Evolutionary conservation across 352 stramenopile genomes (phyloP).

Genomic region (Pythium periplocum): DNA sequence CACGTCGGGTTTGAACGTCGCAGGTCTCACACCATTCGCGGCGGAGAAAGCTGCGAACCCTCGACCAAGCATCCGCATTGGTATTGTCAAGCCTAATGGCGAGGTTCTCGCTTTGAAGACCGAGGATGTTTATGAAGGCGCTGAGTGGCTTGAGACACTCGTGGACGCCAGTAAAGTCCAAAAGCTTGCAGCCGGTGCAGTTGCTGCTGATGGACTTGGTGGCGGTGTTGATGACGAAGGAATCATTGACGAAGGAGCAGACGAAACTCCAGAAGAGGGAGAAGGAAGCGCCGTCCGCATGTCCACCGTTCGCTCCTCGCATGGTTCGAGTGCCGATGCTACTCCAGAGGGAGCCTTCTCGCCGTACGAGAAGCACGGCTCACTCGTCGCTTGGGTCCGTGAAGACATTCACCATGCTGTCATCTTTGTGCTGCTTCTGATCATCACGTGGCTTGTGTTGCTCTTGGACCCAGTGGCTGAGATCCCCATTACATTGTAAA

Average conservation of each 20-base stretch:
- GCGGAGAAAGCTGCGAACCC: conserved; percentile 33
- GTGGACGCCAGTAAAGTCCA: conserved; percentile 60
- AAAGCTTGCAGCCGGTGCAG: background rate
- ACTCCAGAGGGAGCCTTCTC: conserved; percentile 17
- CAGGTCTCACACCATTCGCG: conserved; percentile 50
- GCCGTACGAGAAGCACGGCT: conserved; percentile 52
- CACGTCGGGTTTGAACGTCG: conserved; percentile 28
- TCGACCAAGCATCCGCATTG: conserved; percentile 59
- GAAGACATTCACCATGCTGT: conserved; percentile 65
- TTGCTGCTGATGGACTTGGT: background rate
- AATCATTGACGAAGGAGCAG: conserved; percentile 14
- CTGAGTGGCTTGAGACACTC: conserved; percentile 76
- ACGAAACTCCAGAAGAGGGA: conserved; percentile 14
- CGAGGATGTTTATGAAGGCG: conserved; percentile 77
- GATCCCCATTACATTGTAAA: no score
- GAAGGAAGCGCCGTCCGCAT: conserved; percentile 3
- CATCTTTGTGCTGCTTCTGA: conserved; percentile 43
- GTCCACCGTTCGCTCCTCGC: background rate
- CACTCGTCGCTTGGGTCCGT: conserved; percentile 55
- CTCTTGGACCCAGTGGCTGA: conserved; percentile 12
- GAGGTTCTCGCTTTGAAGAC: conserved; percentile 65
- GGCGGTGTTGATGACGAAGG: conserved; percentile 7
- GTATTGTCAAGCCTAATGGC: conserved; percentile 61
- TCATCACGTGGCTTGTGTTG: conserved; percentile 60
- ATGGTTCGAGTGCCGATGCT: background rate